These are phyloP conservation scores for Fusarium zealandicum DNA, from an alignment of 2,329 filamentous ascomycete species.

Conservation along the genomic window DNA sequence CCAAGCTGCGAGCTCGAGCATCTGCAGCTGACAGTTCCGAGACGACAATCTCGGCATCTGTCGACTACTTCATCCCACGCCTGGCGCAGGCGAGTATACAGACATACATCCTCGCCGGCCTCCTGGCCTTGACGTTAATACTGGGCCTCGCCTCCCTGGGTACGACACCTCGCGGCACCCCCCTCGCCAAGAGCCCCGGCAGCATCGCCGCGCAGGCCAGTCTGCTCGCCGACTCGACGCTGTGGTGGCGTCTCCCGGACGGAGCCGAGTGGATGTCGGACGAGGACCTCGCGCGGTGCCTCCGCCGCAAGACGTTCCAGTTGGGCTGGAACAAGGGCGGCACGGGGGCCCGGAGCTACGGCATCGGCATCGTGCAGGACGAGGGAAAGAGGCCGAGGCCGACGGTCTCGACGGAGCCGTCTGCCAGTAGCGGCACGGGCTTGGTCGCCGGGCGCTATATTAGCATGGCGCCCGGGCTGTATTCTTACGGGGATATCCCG, in stretches of 20 bases:
- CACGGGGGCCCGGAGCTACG: conserved; percentile 31
- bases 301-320: conserved; percentile 40
- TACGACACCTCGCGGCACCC: conserved; percentile 29
- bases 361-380: conserved; percentile 41
- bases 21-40: conserved; percentile 1
- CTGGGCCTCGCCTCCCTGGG: conserved; percentile 36
- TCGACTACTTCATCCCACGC: conserved; percentile 33
- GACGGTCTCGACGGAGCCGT: conserved; percentile 6
- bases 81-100: conserved; percentile 34
- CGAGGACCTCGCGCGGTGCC: conserved; percentile 33
- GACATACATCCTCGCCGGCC: conserved; percentile 33
- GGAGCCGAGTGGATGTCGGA: conserved; percentile 42
- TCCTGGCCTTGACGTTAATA: conserved; percentile 33
- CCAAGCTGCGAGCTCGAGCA: conserved; percentile 20
- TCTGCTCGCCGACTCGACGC: conserved; percentile 40
- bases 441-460: conserved; percentile 32
- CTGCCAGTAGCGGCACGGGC: conserved; percentile 18
- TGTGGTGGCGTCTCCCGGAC: conserved; percentile 40
- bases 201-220: conserved; percentile 43
- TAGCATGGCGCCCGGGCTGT: conserved; percentile 39
- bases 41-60: conserved; percentile 25
- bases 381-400: conserved; percentile 33
- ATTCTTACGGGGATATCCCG: conserved; percentile 38
- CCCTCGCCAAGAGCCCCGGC: conserved; percentile 39
- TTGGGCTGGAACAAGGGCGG: conserved; percentile 36